Evolutionary conservation across 2,329 filamentous ascomycete species (phyloP).

Genomic region (Aspergillus neoniger): DNA sequence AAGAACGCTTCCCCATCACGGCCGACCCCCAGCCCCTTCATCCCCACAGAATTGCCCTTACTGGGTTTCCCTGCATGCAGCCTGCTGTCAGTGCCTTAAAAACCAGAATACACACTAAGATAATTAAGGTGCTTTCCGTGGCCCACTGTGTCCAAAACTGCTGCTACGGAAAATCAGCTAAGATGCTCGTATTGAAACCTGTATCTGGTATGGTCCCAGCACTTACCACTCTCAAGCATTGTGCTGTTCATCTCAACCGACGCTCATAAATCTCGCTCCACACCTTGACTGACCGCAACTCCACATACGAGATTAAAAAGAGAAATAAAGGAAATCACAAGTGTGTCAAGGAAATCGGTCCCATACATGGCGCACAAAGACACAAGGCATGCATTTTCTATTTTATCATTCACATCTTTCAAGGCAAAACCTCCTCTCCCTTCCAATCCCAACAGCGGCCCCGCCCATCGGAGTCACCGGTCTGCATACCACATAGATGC

Average conservation of each 20-base stretch:
- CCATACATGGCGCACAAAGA: not conserved
- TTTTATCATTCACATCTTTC: constrained; percentile 1
- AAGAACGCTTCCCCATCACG: constrained; percentile 5
- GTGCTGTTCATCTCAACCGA: no score
- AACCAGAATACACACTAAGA: not conserved
- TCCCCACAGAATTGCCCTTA: not conserved
- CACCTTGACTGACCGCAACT: not conserved
- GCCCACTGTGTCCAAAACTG: not conserved
- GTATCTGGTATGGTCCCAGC: not conserved
- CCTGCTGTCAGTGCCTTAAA: not conserved
- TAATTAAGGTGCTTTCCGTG: not conserved
- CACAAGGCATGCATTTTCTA: not conserved
- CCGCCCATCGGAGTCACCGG: constrained; percentile 49
- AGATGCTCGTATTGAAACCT: not conserved
- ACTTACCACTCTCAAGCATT: not conserved
- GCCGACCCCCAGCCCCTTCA: not conserved
- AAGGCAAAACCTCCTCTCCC: constrained; percentile 64
- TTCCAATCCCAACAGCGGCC: constrained; percentile 72
- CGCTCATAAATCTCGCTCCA: not conserved
- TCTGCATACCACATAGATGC: constrained; percentile 54
- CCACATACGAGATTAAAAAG: not conserved
- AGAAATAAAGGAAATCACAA: not conserved
- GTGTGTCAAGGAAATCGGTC: not conserved
- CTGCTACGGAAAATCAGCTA: not conserved
- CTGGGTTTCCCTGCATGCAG: no score